These are phyloP conservation scores for Grigorovia yakushimaensis DNA, from an alignment of 805 yeast species.

Conservation along the genomic window DNA sequence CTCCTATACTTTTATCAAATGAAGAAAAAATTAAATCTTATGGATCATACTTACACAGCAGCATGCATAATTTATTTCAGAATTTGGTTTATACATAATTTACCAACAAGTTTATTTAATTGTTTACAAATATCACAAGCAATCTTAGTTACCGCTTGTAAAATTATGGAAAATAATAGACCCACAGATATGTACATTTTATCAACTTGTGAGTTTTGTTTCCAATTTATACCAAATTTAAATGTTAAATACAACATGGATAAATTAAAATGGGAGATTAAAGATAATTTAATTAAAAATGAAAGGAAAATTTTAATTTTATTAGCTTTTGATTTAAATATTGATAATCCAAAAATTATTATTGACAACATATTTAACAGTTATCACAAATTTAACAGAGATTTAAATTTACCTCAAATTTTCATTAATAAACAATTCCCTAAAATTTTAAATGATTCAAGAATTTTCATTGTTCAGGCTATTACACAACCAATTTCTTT, in stretches of 20 bases:
- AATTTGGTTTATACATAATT: constrained; percentile 26
- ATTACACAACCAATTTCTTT: constrained; percentile 30
- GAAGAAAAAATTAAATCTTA: constrained; percentile 25
- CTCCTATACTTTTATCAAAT: constrained; percentile 28
- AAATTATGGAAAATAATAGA: constrained; percentile 29
- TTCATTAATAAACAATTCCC: constrained; percentile 23
- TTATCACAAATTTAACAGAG: constrained; percentile 24
- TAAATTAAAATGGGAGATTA: constrained; percentile 29
- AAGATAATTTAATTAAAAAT: constrained; percentile 26
- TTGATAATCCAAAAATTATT: constrained; percentile 28
- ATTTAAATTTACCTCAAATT: constrained; percentile 18
- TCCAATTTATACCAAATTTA: constrained; percentile 15
- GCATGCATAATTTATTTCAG: constrained; percentile 28
- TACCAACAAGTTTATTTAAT: constrained; percentile 21
- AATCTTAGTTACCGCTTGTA: constrained; percentile 29
- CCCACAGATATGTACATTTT: constrained; percentile 29
- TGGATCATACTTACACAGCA: constrained; percentile 30
- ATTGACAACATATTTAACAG: constrained; percentile 29
- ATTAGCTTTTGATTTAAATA: constrained; percentile 28
- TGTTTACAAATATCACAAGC: constrained; percentile 28
- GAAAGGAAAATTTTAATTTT: constrained; percentile 25
- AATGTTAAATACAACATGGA: constrained; percentile 22
- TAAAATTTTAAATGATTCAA: constrained; percentile 25
- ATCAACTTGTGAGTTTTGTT: constrained; percentile 23
- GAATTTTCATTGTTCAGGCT: constrained; percentile 28